phyloP scores from a whole-genome alignment of 352 stramenopile species.

The Phytophthora fragariaefolia region DNA sequence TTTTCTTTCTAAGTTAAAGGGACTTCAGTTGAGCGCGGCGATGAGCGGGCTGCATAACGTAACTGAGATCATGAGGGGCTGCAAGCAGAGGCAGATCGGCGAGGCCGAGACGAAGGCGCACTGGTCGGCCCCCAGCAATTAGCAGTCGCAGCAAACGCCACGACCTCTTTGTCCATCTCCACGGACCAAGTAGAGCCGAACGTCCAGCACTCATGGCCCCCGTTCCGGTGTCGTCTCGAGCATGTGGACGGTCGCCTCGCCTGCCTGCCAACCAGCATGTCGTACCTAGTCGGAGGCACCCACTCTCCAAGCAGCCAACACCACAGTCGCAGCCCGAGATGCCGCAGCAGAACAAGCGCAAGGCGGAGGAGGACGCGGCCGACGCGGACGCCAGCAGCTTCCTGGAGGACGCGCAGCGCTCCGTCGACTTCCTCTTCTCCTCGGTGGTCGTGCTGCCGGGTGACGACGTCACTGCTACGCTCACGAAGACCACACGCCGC shows the following conservation, averaged over 20 bases:
- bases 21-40: conserved; percentile 31
- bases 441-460: conserved; percentile 73
- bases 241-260: not conserved
- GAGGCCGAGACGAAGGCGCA: too few species aligned
- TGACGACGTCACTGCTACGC: conserved; percentile 78
- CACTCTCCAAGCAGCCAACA: conserved; percentile 2
- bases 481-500: conserved; percentile 75
- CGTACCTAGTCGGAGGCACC: conserved; percentile 43
- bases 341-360: conserved; percentile 59
- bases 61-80: conserved; percentile 10
- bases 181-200: too few species aligned
- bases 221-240: too few species aligned
- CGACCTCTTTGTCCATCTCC: too few species aligned
- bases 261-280: conserved; percentile 27
- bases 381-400: conserved; percentile 60
- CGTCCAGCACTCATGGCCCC: too few species aligned
- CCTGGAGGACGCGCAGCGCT: conserved; percentile 75
- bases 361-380: conserved; percentile 40
- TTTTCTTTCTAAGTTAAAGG: conserved; percentile 47
- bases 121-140: not conserved
- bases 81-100: not conserved
- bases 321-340: conserved; percentile 34
- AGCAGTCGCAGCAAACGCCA: not conserved
- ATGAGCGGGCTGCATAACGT: conserved; percentile 6
- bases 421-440: conserved; percentile 84